Evolutionary conservation across 257 asterid genomes (phyloP), one percentile per base, ranked within the genome.

Genomic region (Solanum gandarillasii): DNA sequence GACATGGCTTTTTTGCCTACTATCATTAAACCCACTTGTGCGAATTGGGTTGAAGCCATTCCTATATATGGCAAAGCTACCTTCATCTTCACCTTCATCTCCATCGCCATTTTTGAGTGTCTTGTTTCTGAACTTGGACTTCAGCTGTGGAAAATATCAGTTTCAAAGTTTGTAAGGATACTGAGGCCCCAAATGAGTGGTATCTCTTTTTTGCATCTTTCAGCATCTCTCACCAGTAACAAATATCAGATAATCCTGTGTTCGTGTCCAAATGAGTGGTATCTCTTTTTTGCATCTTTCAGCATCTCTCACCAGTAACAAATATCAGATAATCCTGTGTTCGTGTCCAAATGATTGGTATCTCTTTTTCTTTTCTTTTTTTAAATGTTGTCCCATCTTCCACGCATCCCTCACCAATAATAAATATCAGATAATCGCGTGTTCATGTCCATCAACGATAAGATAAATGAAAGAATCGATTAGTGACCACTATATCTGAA

Each of bases 1-100:
- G 98, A 93, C 92, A 95, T 91, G 79, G 98, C 99, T 87, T 88
- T 87, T 91, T 96, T 95, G 94, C 97, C 91, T 67, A 96, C 91
- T 13, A 95, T 90, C 21, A 96, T 93, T 79, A 96, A 79, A 14
- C 95, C 98, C 3, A 95, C 98, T 90, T 96, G 99, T 5, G 96
- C 98, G 18, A 90, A 92, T 71, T 94, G 91, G 9, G 95, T 92
- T 8, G 92, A 87, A 9, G 92, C 87, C 99, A 96, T 95, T n/a
- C 95, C 98, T 39, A 91, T 9, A 87, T 90, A 96, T 87, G 99
- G 98, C 89, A 93, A 85, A 88, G 92, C 88, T 27, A 67, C 88
- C 89, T 92, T 91, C 95, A 93, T 83, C 86, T 38, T 88, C 88
- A 31, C 29, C 72, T 36, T 60, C 76, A 18, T 86, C 52, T 52